Conservation (phyloP, 2,329 filamentous ascomycete species). For the Phaeosphaeria sp. region DNA sequence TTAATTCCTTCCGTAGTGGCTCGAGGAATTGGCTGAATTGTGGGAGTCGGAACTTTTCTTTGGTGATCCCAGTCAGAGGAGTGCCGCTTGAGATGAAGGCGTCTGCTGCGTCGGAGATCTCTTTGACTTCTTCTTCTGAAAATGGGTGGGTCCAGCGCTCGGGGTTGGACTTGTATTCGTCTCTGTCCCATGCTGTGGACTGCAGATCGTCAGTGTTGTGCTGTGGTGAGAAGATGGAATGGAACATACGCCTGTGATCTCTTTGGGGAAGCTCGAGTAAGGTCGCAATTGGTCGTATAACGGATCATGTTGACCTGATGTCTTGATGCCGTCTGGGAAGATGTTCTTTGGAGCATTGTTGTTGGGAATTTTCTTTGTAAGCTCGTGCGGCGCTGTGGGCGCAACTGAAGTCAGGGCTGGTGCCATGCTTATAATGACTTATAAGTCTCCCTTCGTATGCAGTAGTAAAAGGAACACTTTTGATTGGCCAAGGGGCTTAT, state of each 20-base stretch:
- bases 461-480: background rate
- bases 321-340: constrained; percentile 72
- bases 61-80: constrained; percentile 74
- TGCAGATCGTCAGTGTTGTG: background rate
- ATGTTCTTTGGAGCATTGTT: constrained; percentile 52
- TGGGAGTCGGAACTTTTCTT: constrained; percentile 69
- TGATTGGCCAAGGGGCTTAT: background rate
- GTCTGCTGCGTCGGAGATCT: constrained; percentile 72
- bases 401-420: constrained; percentile 49
- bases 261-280: constrained; percentile 73
- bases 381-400: constrained; percentile 48
- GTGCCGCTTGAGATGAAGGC: constrained; percentile 69
- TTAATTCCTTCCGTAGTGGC: constrained; percentile 67
- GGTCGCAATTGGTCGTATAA: constrained; percentile 69
- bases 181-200: constrained; percentile 74
- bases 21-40: constrained; percentile 61
- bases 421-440: constrained; percentile 37
- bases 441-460: background rate
- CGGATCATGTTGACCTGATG: constrained; percentile 75
- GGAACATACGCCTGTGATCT: constrained; percentile 64
- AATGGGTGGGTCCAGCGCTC: constrained; percentile 78
- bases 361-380: constrained; percentile 32
- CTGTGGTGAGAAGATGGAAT: background rate
- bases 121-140: constrained; percentile 68
- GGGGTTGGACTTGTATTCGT: constrained; percentile 68